phyloP scores from a whole-genome alignment of 371 early-diverging fungal genomes.

The Rhizopus delemar region DNA sequence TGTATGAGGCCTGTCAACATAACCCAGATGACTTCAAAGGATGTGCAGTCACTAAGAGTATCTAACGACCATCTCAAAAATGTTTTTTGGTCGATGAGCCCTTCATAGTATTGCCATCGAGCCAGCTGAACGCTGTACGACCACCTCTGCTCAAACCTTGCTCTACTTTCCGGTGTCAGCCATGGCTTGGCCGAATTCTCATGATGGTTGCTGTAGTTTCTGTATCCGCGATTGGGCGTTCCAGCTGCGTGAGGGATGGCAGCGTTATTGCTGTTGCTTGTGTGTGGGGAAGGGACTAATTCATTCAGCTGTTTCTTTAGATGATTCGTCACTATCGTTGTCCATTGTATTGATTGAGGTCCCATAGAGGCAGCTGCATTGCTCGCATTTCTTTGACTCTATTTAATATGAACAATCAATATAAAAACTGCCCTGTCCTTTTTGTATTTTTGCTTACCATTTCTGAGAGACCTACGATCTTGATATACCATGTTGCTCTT shows the following conservation, averaged over 20 bases:
- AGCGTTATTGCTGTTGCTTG: conserved; percentile 14
- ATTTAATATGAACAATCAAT: background rate
- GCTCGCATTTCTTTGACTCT: conserved; percentile 42
- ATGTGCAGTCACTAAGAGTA: conserved; percentile 45
- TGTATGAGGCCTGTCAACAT: conserved; percentile 63
- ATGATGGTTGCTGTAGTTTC: conserved; percentile 21
- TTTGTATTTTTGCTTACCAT: conserved; percentile 43
- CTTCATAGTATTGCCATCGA: conserved; percentile 74
- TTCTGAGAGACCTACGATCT: conserved; percentile 64
- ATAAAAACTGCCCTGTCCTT: background rate
- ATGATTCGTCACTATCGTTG: conserved; percentile 34
- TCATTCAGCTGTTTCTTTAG: conserved; percentile 51
- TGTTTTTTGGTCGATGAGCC: conserved; percentile 69
- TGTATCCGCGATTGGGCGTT: conserved; percentile 28
- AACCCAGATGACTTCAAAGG: conserved; percentile 66
- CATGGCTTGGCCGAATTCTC: conserved; percentile 49
- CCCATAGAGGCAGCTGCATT: conserved; percentile 28
- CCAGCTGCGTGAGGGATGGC: conserved; percentile 28
- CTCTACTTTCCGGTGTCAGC: conserved; percentile 52
- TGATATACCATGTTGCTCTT: conserved; percentile 78
- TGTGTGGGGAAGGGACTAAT: conserved; percentile 32
- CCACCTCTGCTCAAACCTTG: conserved; percentile 64
- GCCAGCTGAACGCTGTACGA: conserved; percentile 63
- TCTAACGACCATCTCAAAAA: conserved; percentile 66
- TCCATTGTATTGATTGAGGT: conserved; percentile 41